A percentile compares a stretch with the other conserved stretches of the same genome.
Evolutionary conservation across 192 early-diverging fungal genomes (phyloP).

Genomic region (Coemansia sp.): DNA sequence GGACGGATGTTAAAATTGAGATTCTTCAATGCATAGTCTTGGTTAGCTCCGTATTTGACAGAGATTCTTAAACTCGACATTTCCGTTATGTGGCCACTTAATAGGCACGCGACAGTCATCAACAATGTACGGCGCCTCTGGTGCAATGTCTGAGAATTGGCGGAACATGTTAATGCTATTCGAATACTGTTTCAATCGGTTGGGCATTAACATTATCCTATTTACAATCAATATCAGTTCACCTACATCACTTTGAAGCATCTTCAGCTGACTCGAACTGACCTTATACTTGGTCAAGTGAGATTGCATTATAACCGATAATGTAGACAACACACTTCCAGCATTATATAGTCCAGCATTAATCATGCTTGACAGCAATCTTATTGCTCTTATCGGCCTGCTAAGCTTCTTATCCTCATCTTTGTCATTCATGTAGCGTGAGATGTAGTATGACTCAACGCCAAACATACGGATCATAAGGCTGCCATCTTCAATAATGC

Average conservation of each 20-base stretch:
- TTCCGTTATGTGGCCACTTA: conserved; percentile 64
- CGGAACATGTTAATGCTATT: neutral
- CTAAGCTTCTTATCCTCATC: conserved; percentile 62
- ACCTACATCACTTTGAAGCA: neutral
- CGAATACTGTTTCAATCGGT: neutral
- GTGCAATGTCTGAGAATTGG: conserved; percentile 51
- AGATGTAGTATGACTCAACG: conserved; percentile 59
- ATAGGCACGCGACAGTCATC: conserved; percentile 34
- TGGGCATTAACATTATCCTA: too few species aligned
- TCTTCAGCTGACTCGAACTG: neutral
- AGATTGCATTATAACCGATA: conserved; percentile 20
- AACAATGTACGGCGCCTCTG: conserved; percentile 27
- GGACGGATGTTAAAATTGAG: conserved; percentile 61
- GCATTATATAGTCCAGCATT: conserved; percentile 47
- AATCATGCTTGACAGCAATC: conserved; percentile 59
- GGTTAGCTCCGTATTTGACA: conserved; percentile 62
- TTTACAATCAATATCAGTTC: too few species aligned
- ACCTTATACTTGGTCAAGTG: neutral
- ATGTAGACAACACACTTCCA: conserved; percentile 22
- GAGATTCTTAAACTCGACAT: conserved; percentile 61
- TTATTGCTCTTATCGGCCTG: conserved; percentile 60
- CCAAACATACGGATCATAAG: conserved; percentile 69
- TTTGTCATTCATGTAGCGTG: conserved; percentile 55
- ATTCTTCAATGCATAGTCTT: conserved; percentile 59
- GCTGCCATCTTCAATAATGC: conserved; percentile 61